Base-by-base conservation (phyloP, 2,329 filamentous ascomycete species). In the Aureobasidium sp. region DNA sequence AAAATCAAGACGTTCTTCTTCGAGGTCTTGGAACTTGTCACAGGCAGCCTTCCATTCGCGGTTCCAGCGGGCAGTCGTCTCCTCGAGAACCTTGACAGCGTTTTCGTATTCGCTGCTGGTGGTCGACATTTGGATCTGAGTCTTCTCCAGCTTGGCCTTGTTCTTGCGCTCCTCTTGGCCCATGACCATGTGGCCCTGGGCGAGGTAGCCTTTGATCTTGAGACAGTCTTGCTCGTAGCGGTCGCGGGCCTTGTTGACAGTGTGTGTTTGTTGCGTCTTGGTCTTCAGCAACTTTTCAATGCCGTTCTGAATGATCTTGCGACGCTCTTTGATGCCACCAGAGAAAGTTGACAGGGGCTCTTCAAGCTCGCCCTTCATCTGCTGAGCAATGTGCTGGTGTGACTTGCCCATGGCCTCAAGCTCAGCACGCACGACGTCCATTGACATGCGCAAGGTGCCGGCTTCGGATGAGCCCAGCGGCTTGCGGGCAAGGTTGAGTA, bases 131-230 rank as follows among this genome's bases (percentile, higher is more conserved):
- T 90, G 94, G 62, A 96, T 93, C 68, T 98, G 93, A 1, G 93
- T 97, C 79, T 98, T 98, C 70, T 98, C 93, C 38, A 98, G 79
- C 71, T 95, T 97, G 19, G 91, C 90, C 73, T 98, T 98, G 71
- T 98, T 98, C 73, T 95, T 96, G 24, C 93, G 83, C 74, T 98
- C 93, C 68, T 98, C 93, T 63, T 98, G 93, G 12, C 93, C 93
- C 93, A 98, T 98, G 55, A 98, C 93, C 93, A 98, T 98, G 68
- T 98, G 94, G 8, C 93, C 93, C 70, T 98, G 93, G 3, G 94
- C 93, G 4, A 98, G 81, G 66, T 98, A 98, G 34, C 93, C 93
- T 71, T 98, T 98, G 69, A 98, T 97, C 68, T 95, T 93, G 39
- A 98, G 77, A 66, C 91, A 97, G 62, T 98, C 94, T 70, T 98